These are phyloP conservation scores for Hordeum pubiflorum DNA, from an alignment of 202 grass and related monocot genomes.

Conservation along the genomic window DNA sequence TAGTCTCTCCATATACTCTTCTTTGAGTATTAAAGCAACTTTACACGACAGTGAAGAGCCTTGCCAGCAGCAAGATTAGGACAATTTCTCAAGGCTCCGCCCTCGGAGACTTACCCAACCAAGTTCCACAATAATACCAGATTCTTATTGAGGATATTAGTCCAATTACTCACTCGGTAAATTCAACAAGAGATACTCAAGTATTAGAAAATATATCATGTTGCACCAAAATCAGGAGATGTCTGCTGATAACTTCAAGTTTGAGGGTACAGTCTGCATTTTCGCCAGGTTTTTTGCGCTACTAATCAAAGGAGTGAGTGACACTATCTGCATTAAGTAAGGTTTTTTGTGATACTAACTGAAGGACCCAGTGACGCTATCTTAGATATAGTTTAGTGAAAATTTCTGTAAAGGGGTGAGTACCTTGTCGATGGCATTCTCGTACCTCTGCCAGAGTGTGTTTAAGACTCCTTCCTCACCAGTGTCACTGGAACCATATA, in stretches of 20 bases:
- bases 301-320: background rate
- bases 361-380: background rate
- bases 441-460: slow-evolving; percentile 82
- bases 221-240: slow-evolving; percentile 2
- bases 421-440: slow-evolving; percentile 91
- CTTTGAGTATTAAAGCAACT: background rate
- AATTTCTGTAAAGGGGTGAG: background rate
- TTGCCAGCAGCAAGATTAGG: background rate
- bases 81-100: background rate
- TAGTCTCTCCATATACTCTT: background rate
- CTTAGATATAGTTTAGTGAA: background rate
- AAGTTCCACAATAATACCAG: background rate
- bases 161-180: background rate
- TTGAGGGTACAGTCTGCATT: background rate
- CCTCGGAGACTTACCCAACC: background rate
- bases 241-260: background rate
- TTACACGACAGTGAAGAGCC: background rate
- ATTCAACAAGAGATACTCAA: background rate
- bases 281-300: background rate
- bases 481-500: slow-evolving; percentile 42
- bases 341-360: background rate
- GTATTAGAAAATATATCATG: slow-evolving; percentile 1
- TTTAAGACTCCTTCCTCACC: slow-evolving; percentile 70
- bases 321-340: background rate
- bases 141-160: slow-evolving; percentile 1